These are phyloP conservation scores for Neurospora sp. DNA, from an alignment of 495 filamentous ascomycete genomes.

Conservation along the genomic window DNA sequence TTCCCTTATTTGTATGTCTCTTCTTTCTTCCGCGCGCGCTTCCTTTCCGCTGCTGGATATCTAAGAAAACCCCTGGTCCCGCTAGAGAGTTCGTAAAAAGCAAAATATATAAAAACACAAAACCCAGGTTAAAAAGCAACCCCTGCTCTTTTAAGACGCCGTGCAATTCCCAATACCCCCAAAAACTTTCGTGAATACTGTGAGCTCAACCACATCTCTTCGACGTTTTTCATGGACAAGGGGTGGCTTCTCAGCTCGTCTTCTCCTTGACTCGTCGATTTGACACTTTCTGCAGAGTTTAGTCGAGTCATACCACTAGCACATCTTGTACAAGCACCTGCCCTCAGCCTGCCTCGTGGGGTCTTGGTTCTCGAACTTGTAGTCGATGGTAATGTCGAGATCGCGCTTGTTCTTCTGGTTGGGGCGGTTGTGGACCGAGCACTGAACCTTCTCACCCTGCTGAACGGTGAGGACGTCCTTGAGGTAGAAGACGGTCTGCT, in stretches of 20 bases:
- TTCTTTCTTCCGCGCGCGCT: not conserved
- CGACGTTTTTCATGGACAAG: not conserved
- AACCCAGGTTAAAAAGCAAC: not conserved
- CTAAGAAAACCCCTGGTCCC: not conserved
- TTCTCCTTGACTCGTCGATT: not conserved
- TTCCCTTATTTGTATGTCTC: not conserved
- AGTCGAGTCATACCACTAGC: no score
- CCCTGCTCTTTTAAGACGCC: not conserved
- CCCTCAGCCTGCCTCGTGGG: conserved; percentile 56
- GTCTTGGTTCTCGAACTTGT: conserved; percentile 69
- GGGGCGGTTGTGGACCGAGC: conserved; percentile 68
- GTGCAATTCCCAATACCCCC: not conserved
- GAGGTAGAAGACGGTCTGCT: conserved; percentile 88
- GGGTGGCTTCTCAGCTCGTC: not conserved
- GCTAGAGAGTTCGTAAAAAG: not conserved
- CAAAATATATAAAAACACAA: conserved; percentile 1
- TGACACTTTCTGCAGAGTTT: no score
- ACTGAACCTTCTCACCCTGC: conserved; percentile 61
- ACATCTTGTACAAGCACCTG: conserved; percentile 84
- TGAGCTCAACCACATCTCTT: not conserved
- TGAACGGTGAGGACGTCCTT: conserved; percentile 77
- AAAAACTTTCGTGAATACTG: not conserved
- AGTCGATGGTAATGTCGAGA: conserved; percentile 81
- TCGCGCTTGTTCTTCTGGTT: conserved; percentile 92
- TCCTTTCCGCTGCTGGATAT: conserved; percentile 1